A percentile compares a stretch with the other conserved stretches of the same genome.
phyloP scores from a whole-genome alignment of 2,329 filamentous ascomycete genomes.

The Chaetomium sp. region DNA sequence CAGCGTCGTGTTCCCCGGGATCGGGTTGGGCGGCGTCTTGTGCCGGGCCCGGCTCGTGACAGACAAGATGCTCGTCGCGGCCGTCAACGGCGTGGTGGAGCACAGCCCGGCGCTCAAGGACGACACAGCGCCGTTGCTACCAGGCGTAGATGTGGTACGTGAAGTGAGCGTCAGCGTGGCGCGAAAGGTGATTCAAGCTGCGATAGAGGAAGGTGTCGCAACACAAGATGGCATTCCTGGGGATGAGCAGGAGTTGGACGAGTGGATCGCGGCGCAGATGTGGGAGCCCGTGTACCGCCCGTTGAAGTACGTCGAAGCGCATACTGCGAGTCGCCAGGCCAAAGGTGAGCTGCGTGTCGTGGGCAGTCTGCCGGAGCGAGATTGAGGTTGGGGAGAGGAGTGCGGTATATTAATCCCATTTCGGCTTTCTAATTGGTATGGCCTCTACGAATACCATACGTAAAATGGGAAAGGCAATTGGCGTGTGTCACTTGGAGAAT shows the following conservation, averaged over 20 bases:
- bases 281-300: constrained; percentile 66
- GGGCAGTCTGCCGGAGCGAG: constrained; percentile 29
- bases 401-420: neutral
- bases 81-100: constrained; percentile 64
- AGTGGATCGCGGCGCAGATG: constrained; percentile 75
- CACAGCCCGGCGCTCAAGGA: constrained; percentile 63
- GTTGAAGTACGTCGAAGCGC: constrained; percentile 49
- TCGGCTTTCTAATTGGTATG: neutral
- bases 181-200: constrained; percentile 63
- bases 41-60: constrained; percentile 60
- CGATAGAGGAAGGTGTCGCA: constrained; percentile 62
- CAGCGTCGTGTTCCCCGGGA: constrained; percentile 76
- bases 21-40: constrained; percentile 73
- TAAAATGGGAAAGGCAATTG: too few species aligned
- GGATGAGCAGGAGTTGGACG: constrained; percentile 49
- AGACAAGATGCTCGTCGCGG: constrained; percentile 75
- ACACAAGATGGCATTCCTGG: constrained; percentile 59
- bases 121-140: constrained; percentile 59
- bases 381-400: neutral
- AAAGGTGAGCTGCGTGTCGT: constrained; percentile 51
- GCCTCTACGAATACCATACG: neutral
- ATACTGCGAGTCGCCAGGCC: constrained; percentile 49
- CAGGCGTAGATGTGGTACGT: constrained; percentile 67
- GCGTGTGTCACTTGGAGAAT: too few species aligned
- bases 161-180: constrained; percentile 74